These are phyloP conservation scores for Hypoxylon sp. DNA, from an alignment of 2,329 filamentous ascomycete species.

Conservation along the genomic window DNA sequence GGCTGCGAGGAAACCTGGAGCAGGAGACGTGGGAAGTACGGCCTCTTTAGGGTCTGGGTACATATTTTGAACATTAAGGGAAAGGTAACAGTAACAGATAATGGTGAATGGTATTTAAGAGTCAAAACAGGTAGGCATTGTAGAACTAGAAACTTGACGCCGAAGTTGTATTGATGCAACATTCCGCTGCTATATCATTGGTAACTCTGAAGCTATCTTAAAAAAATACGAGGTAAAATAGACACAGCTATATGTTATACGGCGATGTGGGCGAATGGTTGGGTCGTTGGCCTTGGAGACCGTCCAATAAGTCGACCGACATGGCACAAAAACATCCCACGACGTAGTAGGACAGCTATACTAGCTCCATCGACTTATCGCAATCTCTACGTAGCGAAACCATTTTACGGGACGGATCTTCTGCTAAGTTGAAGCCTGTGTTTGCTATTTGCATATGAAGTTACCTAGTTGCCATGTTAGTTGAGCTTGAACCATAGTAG, in stretches of 20 bases:
- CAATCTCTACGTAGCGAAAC: background rate
- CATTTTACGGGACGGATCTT: background rate
- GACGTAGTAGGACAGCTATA: background rate
- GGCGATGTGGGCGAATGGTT: background rate
- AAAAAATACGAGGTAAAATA: constrained; percentile 3
- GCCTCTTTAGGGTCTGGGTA: background rate
- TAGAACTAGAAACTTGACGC: background rate
- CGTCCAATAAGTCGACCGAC: constrained; percentile 6
- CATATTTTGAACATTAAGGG: background rate
- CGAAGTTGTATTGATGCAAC: background rate
- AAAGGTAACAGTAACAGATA: background rate
- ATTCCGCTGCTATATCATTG: background rate
- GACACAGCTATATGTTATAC: background rate
- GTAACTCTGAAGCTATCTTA: background rate
- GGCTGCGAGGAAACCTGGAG: background rate
- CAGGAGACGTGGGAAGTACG: background rate
- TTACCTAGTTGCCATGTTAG: constrained; percentile 36
- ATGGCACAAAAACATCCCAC: background rate
- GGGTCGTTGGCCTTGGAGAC: background rate
- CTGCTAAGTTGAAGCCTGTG: background rate
- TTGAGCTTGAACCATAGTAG: constrained; percentile 11
- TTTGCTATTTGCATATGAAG: background rate
- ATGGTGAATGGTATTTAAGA: background rate
- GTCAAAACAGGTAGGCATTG: background rate
- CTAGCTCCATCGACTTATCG: background rate